Conservation (phyloP, 495 filamentous ascomycete species). For the Letharia columbiana region DNA sequence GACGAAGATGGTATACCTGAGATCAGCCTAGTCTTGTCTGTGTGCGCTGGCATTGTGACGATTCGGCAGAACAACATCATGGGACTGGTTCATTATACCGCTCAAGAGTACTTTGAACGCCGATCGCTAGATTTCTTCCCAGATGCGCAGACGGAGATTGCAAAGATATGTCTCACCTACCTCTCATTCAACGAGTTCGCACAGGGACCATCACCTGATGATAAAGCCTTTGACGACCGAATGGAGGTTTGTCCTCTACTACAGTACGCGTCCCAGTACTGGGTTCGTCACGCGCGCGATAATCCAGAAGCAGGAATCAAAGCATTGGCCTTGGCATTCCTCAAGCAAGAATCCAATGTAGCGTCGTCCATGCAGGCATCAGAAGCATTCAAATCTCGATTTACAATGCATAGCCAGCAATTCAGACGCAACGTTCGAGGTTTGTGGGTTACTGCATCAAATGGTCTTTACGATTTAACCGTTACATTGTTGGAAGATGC, state of each 20-base stretch:
- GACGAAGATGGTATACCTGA: conserved; percentile 22
- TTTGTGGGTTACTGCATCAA: conserved; percentile 8
- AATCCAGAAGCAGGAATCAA: not conserved
- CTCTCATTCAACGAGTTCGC: conserved; percentile 24
- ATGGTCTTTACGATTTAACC: not conserved
- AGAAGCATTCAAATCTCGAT: not conserved
- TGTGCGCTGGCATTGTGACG: conserved; percentile 26
- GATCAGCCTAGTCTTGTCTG: conserved; percentile 13
- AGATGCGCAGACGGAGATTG: conserved; percentile 27
- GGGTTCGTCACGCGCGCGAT: conserved; percentile 36
- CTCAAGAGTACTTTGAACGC: conserved; percentile 22
- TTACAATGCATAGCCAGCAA: not conserved
- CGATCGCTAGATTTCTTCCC: conserved; percentile 8
- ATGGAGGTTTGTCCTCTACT: conserved; percentile 26
- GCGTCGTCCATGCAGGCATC: conserved; percentile 2
- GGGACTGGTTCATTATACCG: conserved; percentile 25
- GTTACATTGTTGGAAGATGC: not conserved
- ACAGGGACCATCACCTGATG: not conserved
- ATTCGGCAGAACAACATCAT: conserved; percentile 18
- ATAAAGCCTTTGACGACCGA: conserved; percentile 6
- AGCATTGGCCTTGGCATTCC: conserved; percentile 1
- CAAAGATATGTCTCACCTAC: conserved; percentile 28
- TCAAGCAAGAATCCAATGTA: not conserved
- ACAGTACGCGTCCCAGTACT: conserved; percentile 35
- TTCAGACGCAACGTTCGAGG: conserved; percentile 1